Percentiles rank a stretch among this genome's conserved stretches.
Evolutionary conservation across 2,329 filamentous ascomycete species (phyloP).

Genomic region (Xylaria sp.): DNA sequence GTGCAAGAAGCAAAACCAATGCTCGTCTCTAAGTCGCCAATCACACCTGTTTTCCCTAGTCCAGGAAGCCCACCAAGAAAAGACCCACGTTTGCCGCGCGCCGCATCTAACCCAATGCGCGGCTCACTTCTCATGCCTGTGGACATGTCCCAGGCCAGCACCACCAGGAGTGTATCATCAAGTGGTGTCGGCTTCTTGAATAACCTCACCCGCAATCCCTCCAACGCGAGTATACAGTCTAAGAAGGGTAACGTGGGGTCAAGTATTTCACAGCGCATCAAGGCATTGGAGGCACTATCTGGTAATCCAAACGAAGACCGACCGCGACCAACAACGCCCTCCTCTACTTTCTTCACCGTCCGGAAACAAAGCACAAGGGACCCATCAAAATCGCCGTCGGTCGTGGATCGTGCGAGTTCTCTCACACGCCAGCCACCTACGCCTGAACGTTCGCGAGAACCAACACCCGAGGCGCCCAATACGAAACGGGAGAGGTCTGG

Average conservation of each 20-base stretch:
- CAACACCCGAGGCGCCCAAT: conserved; percentile 37
- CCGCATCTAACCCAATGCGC: conserved; percentile 61
- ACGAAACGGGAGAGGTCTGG: conserved; percentile 58
- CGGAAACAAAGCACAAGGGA: conserved; percentile 51
- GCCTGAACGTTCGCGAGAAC: conserved; percentile 45
- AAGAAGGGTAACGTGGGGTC: conserved; percentile 87
- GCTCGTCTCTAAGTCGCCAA: conserved; percentile 83
- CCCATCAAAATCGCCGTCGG: conserved; percentile 49
- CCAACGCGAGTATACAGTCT: conserved; percentile 61
- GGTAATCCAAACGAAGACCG: conserved; percentile 51
- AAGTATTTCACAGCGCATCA: conserved; percentile 93
- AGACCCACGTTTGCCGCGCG: conserved; percentile 54
- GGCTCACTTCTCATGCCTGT: conserved; percentile 57
- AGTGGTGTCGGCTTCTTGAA: conserved; percentile 65
- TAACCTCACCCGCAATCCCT: conserved; percentile 63
- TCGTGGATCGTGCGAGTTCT: conserved; percentile 51
- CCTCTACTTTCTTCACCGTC: conserved; percentile 58
- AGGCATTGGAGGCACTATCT: conserved; percentile 85
- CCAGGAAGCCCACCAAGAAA: conserved; percentile 44
- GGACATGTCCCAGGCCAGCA: conserved; percentile 58
- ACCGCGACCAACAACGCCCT: conserved; percentile 48
- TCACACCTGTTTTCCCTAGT: conserved; percentile 68
- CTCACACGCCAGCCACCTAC: conserved; percentile 43
- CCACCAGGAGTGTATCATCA: conserved; percentile 65
- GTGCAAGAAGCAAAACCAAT: conserved; percentile 86